Evolutionary conservation across 2,329 filamentous ascomycete species (phyloP).

Genomic region (Talaromyces sp.): DNA sequence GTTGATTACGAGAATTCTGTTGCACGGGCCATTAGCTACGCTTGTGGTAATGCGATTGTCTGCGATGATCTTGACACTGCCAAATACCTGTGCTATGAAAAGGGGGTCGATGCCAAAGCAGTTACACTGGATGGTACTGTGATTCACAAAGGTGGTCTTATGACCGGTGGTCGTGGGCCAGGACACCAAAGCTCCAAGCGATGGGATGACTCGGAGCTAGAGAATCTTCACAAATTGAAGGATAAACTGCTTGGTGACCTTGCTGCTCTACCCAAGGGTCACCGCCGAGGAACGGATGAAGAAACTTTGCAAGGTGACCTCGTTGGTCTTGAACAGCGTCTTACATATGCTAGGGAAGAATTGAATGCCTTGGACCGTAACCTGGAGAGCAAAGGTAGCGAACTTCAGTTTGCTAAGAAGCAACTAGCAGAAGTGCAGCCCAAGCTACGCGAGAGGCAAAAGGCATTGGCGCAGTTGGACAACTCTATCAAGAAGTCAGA

Average conservation of each 20-base stretch:
- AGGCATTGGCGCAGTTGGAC: slow-evolving; percentile 60
- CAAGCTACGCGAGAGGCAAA: slow-evolving; percentile 68
- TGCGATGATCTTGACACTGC: slow-evolving; percentile 84
- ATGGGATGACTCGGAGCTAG: slow-evolving; percentile 86
- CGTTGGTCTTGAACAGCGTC: slow-evolving; percentile 69
- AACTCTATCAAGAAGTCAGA: slow-evolving; percentile 52
- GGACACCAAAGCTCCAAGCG: slow-evolving; percentile 70
- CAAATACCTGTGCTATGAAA: slow-evolving; percentile 82
- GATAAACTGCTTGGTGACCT: slow-evolving; percentile 74
- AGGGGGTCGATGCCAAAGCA: slow-evolving; percentile 81
- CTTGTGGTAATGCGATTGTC: slow-evolving; percentile 90
- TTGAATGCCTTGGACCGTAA: slow-evolving; percentile 75
- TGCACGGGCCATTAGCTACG: slow-evolving; percentile 89
- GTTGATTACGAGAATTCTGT: slow-evolving; percentile 87
- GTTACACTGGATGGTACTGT: slow-evolving; percentile 93
- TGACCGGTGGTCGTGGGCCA: slow-evolving; percentile 87
- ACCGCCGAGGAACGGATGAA: slow-evolving; percentile 70
- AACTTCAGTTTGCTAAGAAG: slow-evolving; percentile 66
- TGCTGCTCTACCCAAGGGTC: slow-evolving; percentile 70
- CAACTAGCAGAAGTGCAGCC: slow-evolving; percentile 72
- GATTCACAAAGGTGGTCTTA: slow-evolving; percentile 92
- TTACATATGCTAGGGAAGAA: slow-evolving; percentile 68
- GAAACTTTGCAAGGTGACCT: slow-evolving; percentile 77
- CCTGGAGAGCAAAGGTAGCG: slow-evolving; percentile 73
- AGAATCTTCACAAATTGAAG: slow-evolving; percentile 71